A percentile compares a stretch with the other conserved stretches of the same genome.
Conservation (phyloP, 306 rosid genomes). For the Cucurbita moschata region DNA sequence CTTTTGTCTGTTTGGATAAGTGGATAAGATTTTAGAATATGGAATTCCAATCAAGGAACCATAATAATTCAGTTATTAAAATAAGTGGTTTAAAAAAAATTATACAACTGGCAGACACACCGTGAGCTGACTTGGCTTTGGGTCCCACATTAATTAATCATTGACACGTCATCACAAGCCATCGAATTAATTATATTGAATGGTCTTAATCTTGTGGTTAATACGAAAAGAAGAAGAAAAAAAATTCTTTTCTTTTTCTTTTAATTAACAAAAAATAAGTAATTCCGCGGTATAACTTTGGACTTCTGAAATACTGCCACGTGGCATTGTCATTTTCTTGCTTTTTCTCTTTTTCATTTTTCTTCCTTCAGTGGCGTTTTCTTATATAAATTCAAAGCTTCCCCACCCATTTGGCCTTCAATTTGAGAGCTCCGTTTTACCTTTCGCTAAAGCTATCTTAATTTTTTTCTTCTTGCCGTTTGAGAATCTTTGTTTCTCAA, state of each 20-base stretch:
- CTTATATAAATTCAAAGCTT: constrained; percentile 1
- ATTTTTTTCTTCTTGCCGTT: not conserved
- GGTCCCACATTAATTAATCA: not conserved
- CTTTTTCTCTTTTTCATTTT: not conserved
- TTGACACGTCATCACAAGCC: not conserved
- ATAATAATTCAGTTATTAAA: not conserved
- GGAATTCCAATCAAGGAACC: not conserved
- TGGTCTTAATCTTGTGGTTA: constrained; percentile 1
- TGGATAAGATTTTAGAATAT: not conserved
- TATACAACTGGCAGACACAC: not conserved
- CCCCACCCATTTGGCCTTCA: not conserved
- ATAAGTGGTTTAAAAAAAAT: not conserved
- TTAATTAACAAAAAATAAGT: not conserved
- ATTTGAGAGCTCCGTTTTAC: not conserved
- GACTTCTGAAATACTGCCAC: not conserved
- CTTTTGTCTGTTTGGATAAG: constrained; percentile 2
- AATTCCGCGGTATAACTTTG: not conserved
- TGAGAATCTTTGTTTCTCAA: not conserved
- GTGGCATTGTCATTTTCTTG: not conserved
- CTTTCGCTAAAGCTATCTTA: not conserved
- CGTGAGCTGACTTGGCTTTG: not conserved
- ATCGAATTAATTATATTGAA: not conserved
- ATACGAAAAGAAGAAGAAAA: not conserved
- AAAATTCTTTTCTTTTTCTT: not conserved
- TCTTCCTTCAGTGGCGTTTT: not conserved